Base-by-base conservation (phyloP, 106 monocot genomes). In the Dactylorhiza incarnata region DNA sequence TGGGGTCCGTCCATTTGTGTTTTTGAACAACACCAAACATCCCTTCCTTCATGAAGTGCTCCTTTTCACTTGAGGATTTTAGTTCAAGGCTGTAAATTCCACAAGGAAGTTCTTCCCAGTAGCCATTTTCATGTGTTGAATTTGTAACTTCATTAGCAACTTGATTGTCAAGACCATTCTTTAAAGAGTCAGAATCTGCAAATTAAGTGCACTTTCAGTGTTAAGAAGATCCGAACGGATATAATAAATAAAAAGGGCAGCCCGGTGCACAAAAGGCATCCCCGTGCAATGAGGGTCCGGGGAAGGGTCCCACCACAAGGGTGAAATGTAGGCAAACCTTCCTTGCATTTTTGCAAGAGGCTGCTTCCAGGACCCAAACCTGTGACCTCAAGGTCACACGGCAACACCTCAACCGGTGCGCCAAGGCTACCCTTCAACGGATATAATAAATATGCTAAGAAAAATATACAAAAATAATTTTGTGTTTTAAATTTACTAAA, bases 51-150 rank as follows among this genome's bases (percentile, higher is more conserved):
- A 75, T 22, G 79, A 24, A 44, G 9, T 68, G 48, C 22, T n/a
- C 54, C 48, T 75, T 71, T 15, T 25, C 49, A 70, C 68, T 73
- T 10, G 73, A 74, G 43, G 50, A 16, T 23, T 85, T 81, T 70
- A 96, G 77, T n/a, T 65, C 26, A 24, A 93, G n/a, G 68, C 91
- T 96, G 85, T 91, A 91, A 75, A 93, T 90, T 14, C 96, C 96
- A 86, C 92, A 92, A 63, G 84, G 82, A 74, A 92, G 80, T 82
- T 96, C 96, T 55, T 96, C 85, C 96, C 93, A 96, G 71, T 85
- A 82, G 62, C 37, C 70, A 63, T 37, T 15, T n/a, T 25, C 65
- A 49, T 48, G 16, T 51, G 20, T 37, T 66, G 47, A 22, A 53
- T 80, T 16, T 59, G 47, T 61, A 79, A 49, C 71, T 70, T 76